Evolutionary conservation across 2,329 filamentous ascomycete genomes (phyloP), one percentile per base, ranked within the genome.

Genomic region (Stemphylium lycopersici): DNA sequence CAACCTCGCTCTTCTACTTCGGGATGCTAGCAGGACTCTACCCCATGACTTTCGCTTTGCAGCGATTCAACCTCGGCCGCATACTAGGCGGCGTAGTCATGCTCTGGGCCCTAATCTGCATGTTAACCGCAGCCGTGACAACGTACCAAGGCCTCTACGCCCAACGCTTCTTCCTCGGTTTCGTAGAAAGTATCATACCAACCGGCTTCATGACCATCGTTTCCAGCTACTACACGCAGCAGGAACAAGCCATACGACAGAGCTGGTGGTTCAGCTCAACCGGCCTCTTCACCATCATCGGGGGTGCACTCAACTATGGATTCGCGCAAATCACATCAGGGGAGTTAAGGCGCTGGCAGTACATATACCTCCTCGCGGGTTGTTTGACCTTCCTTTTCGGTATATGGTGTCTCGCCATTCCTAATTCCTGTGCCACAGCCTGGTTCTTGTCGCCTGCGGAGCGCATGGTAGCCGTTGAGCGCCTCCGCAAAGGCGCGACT

Each of bases 1-100:
- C 89, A 2, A 91, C 88, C 0, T 91, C 87, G 0, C 80, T 91
- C 65, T 91, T 92, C 77, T 92, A 91, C 77, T 91, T 92, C 62
- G 89, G 89, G 33, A 90, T 90, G 87, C 80, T 93, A 2, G 85
- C 83, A 0, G 89, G 89, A 0, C 77, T 90, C 3, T 91, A 90
- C 58, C 89, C 89, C 1, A 86, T 91, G 83, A 87, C 87, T 0
- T 90, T 88, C 55, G 78, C 84, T 0, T 78, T 90, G 1, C 89
- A 92, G 71, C 83, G 84, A 16, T 89, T 90, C 76, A 79, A 85
- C 55, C 80, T 85, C 1, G 83, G 86, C n/a, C 80, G 81, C 41
- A 83, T 89, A 1, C 80, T 92, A 2, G 87, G 88, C 11, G 78
- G 67, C 11, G 77, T 87, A 2, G 86, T 90, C 2, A 75, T 90